Evolutionary conservation across 495 filamentous ascomycete genomes (phyloP), one percentile per base, ranked within the genome.

Genomic region (Rhypophila decipiens): DNA sequence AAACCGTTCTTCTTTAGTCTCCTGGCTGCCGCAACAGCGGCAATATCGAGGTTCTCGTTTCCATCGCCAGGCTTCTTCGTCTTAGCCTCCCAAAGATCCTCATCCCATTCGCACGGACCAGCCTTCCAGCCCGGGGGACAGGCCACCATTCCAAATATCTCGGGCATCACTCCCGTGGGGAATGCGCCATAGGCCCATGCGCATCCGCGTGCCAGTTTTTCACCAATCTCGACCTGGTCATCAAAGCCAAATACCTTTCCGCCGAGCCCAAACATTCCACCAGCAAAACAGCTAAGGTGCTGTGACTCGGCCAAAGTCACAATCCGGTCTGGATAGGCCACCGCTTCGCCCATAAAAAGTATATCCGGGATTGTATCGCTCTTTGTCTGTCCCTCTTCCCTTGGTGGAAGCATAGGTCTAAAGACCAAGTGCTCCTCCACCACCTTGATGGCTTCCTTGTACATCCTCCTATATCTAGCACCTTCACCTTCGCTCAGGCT

Each of bases 191-290:
- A 95, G 0, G 86, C 80, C 90, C 87, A 96, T 12, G 90, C 81
- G 55, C 90, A 95, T 17, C 90, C 90, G 46, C 91, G 85, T 0
- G 87, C 85, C 23, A 96, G 71, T 55, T 87, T 84, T 38, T 74
- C 69, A 2, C 83, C 91, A 18, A 87, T 74, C 7, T 85, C 76
- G 34, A 95, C 63, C 54, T 96, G 87, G 15, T 76, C 72, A 2
- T 80, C 68, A 20, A 83, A 71, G 19, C 75, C 74, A 52, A 90
- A 88, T 4, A 88, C 69, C 58, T 80, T 87, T 24, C 86, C 83
- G 20, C 87, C 90, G 36, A 96, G 68, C 9, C 79, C 90, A 38
- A 93, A 79, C 90, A 96, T 95, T 21, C 88, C 90, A 7, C 90
- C 90, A 1, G 78, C 78, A 56, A 95, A 96, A 60, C 91, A 96